phyloP scores from a whole-genome alignment of 768 basidiomycete genomes.

The Naematelia encephala region DNA sequence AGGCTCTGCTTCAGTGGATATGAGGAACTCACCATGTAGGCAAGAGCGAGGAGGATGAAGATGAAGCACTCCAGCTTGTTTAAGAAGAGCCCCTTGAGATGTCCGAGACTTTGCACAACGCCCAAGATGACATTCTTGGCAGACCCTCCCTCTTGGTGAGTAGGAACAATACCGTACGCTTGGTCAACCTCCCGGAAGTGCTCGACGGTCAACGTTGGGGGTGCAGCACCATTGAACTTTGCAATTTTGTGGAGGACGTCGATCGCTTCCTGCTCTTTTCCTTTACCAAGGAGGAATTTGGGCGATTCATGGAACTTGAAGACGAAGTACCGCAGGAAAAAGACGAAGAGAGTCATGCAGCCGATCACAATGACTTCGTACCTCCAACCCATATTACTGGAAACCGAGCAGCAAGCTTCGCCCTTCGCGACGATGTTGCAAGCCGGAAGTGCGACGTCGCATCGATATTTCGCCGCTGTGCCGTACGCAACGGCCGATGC shows the following conservation, averaged over 20 bases:
- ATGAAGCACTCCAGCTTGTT: conserved; percentile 45
- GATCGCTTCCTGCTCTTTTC: conserved; percentile 60
- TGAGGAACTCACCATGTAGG: conserved; percentile 46
- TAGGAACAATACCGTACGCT: conserved; percentile 6
- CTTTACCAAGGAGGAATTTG: conserved; percentile 61
- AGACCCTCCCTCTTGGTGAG: neutral
- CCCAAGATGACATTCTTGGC: conserved; percentile 16
- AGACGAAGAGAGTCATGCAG: conserved; percentile 57
- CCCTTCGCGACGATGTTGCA: conserved; percentile 35
- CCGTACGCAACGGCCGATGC: conserved; percentile 60
- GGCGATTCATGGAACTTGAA: conserved; percentile 63
- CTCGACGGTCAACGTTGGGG: conserved; percentile 47
- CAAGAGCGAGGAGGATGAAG: conserved; percentile 40
- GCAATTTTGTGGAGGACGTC: conserved; percentile 52
- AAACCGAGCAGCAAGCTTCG: conserved; percentile 54
- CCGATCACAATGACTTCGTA: conserved; percentile 56
- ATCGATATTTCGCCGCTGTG: conserved; percentile 61
- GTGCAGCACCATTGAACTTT: conserved; percentile 48
- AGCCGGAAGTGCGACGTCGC: conserved; percentile 37
- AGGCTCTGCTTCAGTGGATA: neutral
- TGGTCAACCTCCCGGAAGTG: conserved; percentile 50
- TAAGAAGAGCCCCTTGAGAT: conserved; percentile 50
- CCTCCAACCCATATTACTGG: conserved; percentile 63
- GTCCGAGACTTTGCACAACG: conserved; percentile 31
- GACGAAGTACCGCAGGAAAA: conserved; percentile 58